Base-by-base conservation (phyloP, 441 rosid species). In the Aquilaria agallochum region DNA sequence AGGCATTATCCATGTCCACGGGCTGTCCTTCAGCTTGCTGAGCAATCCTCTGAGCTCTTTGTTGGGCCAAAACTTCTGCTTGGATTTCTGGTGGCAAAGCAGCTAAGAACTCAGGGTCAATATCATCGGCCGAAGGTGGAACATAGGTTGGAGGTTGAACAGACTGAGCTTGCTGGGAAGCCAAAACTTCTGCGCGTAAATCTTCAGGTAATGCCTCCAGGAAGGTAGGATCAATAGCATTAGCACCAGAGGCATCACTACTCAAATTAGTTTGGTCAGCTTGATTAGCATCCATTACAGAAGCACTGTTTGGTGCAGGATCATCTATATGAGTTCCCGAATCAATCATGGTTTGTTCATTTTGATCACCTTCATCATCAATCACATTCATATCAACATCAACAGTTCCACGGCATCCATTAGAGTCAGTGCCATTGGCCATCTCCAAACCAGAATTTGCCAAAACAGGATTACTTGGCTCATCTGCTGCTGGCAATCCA, bases 1-100 rank as follows among this genome's bases (percentile, higher is more conserved):
- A 92, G 72, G 98, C 97, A 64, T 90, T 95, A 74, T 95, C 99
- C 99, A 95, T 95, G 77, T 95, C 99, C 72, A 90, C 97, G 58
- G 99, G 98, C 68, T 92, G 98, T 59, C 97, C 97, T 72, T 86
- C 88, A 63, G 93, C 92, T 75, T 89, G 97, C 66, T 86, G 97
- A 33, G 86, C 87, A 60, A 87, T 81, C 79, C 97, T 79, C 72
- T 92, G 98, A 50, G 90, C 96, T 75, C 98, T 84, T 78, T 95
- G 99, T 68, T 95, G 99, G 63, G 99, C 97, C 80, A 95, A 78
- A 69, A 95, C 99, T 77, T 95, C 99, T 66, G 98, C 91, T 75
- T 92, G 99, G 66, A 95, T 95, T 71, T 95, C 99, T 48, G 94
- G 95, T 14, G 99, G 99, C 67, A 95, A 92, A 58, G 99, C 98